Evolutionary conservation across 2,329 filamentous ascomycete genomes (phyloP).

Genomic region (Graphilbum fragrans): DNA sequence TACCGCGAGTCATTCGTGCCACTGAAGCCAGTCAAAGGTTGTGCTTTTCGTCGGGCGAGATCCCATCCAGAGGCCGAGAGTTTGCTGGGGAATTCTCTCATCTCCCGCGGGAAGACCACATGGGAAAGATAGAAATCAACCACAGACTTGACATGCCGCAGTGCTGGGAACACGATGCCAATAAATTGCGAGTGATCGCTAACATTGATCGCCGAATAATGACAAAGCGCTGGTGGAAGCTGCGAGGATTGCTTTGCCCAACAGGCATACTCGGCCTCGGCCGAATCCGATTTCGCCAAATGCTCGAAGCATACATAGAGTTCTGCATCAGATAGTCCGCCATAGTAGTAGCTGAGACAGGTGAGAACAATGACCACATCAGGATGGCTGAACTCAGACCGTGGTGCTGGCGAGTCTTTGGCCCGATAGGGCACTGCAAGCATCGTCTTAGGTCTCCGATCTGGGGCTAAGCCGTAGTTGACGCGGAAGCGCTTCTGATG

Average conservation of each 20-base stretch:
- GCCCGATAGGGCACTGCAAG: constrained; percentile 48
- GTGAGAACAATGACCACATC: constrained; percentile 46
- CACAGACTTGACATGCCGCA: constrained; percentile 37
- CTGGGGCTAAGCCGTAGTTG: constrained; percentile 44
- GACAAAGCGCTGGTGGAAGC: constrained; percentile 23
- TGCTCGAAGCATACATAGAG: constrained; percentile 33
- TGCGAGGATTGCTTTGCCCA: constrained; percentile 28
- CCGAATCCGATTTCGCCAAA: constrained; percentile 38
- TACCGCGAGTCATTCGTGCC: constrained; percentile 53
- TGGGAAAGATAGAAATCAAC: constrained; percentile 52
- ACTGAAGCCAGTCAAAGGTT: constrained; percentile 53
- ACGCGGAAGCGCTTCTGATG: constrained; percentile 51
- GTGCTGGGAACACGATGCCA: constrained; percentile 34
- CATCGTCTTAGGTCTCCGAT: constrained; percentile 25
- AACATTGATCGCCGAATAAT: constrained; percentile 43
- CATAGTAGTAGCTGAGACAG: constrained; percentile 42
- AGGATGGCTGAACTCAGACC: constrained; percentile 51
- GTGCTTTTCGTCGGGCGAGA: constrained; percentile 31
- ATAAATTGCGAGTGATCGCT: constrained; percentile 37
- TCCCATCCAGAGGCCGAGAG: constrained; percentile 59
- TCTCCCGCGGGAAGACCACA: constrained; percentile 48
- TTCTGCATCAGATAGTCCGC: constrained; percentile 38
- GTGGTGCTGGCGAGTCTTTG: constrained; percentile 41
- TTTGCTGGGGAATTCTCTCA: constrained; percentile 51
- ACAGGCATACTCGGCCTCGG: constrained; percentile 33